Percentiles rank a stretch among this genome's conserved stretches.
Conservation (phyloP, 192 early-diverging fungal species). For the Coemansia nantahalensis region DNA sequence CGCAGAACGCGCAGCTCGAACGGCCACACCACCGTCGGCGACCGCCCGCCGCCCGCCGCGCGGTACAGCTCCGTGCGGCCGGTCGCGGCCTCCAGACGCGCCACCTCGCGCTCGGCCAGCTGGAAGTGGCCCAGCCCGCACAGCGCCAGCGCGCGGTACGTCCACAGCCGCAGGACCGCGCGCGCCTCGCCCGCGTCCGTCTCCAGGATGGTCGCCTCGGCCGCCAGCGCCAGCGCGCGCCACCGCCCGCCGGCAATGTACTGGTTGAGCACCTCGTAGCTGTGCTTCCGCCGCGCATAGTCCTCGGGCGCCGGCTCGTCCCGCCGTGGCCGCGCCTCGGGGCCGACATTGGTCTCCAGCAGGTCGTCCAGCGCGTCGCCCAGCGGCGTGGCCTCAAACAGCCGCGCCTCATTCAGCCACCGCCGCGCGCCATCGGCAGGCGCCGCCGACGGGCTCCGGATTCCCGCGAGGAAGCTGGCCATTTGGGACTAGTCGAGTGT, state of each 20-base stretch:
- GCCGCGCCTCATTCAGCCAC: conserved; percentile 22
- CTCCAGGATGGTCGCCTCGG: conserved; percentile 20
- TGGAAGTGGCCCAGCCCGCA: conserved; percentile 1
- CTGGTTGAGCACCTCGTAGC: conserved; percentile 44
- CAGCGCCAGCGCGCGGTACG: conserved; percentile 34
- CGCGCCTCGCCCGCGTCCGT: conserved; percentile 2
- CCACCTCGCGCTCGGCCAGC: conserved; percentile 23
- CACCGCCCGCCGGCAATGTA: conserved; percentile 31
- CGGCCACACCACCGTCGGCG: conserved; percentile 26
- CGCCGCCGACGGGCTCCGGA: conserved; percentile 11
- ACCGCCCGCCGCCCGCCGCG: not conserved
- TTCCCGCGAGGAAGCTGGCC: conserved; percentile 29
- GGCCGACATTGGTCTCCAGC: conserved; percentile 13
- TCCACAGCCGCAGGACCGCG: conserved; percentile 25
- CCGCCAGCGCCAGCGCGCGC: conserved; percentile 36
- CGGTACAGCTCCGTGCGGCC: not conserved
- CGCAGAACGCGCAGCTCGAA: conserved; percentile 41
- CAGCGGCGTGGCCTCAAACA: conserved; percentile 34
- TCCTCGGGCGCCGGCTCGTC: conserved; percentile 10
- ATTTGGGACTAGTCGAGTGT: conserved; percentile 6
- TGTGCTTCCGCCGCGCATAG: conserved; percentile 16
- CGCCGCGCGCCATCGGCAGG: not conserved
- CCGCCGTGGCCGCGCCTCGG: conserved; percentile 32
- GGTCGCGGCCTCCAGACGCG: conserved; percentile 10
- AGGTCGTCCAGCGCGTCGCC: conserved; percentile 30